Base-by-base conservation (phyloP, 1,284 basidiomycete genomes). In the Boletus smithii region DNA sequence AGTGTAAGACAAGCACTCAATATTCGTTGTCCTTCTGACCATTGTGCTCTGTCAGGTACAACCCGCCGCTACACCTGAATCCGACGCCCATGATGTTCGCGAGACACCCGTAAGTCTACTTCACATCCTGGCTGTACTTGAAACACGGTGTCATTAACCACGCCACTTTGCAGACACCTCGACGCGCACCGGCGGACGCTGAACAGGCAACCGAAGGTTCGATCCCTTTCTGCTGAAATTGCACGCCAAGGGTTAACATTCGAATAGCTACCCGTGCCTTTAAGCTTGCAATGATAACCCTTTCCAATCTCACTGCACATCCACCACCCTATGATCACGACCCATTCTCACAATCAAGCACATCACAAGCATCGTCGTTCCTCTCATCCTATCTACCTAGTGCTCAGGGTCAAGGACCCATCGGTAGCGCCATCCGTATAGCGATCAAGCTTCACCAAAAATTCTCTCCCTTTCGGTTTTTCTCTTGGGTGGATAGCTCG, bases 381-480 rank as follows among this genome's bases (percentile, higher is more conserved):
- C 66, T 87, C 22, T 80, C 80, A 4, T 76, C 80, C 0, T 73
- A 86, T 47, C 70, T 87, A 10, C 82, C 83, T 0, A 81, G 77
- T 56, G 69, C 80, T 14, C 85, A 87, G 59, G 83, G 83, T 0
- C 83, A 83, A 60, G 83, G 85, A 0, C 87, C 85, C 5, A 61
- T 89, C 27, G 83, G 80, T 18, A 83, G 77, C 53, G 72, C 76
- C 2, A 63, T 85, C 44, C 80, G 87, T 27, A 84, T 88, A 62
- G 66, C 71, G 3, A 63, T 77, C 57, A 85, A 81, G 61, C 68
- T 89, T 27, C 75, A 80, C 44, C 74, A 81, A 48, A 75, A 80
- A 44, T 39, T 63, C 7, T 77, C 67, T 63, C 69, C 77, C 24
- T 69, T 77, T 26, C 65, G 68, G 44, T 66, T 74, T 45, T 55